Base-by-base conservation (phyloP, 192 early-diverging fungal species). In the Entomortierella lignicola region DNA sequence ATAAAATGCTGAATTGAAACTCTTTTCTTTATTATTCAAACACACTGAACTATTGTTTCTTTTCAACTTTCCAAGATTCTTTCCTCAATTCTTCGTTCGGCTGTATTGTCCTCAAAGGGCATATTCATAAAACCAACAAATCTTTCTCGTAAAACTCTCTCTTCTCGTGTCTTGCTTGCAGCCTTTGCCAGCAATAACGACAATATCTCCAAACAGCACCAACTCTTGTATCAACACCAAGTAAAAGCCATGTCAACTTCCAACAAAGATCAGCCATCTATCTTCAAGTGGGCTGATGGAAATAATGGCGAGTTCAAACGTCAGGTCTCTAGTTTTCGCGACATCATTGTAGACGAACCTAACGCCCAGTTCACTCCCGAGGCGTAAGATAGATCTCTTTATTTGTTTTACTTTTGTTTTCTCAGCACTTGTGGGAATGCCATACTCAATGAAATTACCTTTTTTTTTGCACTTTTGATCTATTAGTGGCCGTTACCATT, bases 271-370 rank as follows among this genome's bases (percentile, higher is more conserved):
- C 79, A 80, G 31, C 66, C 84, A n/a, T 39, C 52, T 11, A 88
- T 88, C 66, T 66, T 83, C 48, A 87, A 90, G 63, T 92, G 92
- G 91, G 83, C 90, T 57, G 83, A 85, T 37, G 71, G 85, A 48
- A 91, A 95, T 56, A 61, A 54, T 55, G 95, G 95, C 69, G 92
- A 94, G 70, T 97, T 94, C 81, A 87, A 87, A 47, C 89, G 94
- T 51, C 88, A 92, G 66, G 84, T 87, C 30, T 94, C 93, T 13
- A 83, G 71, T 60, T 94, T 94, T 82, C 90, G 94, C 52, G 84
- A 87, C 55, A 20, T 56, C 30, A 87, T 95, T 51, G 72, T 75
- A 20, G 66, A 83, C 29, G 75, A 83, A 32, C 86, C 90, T 4
- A 77, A 71, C 25, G 88, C 93, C 23, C 71, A 72, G 57, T 98